Conservation (phyloP, 176 grass and related monocot genomes). For the Alopecurus myosuroides region DNA sequence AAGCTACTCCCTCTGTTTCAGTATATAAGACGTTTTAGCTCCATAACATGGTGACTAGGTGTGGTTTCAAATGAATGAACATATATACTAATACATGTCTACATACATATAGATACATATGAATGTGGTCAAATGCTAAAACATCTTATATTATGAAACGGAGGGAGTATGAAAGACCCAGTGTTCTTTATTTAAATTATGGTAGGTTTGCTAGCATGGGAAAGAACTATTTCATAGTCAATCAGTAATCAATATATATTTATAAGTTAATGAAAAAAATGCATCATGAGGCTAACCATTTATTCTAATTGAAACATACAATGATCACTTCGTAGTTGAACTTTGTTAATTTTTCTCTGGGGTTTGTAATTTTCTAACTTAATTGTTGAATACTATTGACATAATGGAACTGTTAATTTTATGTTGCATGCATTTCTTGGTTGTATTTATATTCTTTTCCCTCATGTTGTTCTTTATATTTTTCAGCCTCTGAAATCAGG, state of each 20-base stretch:
- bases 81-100: too few species aligned
- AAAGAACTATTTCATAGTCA: not conserved
- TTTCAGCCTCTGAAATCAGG: conserved; percentile 67
- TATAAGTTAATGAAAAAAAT: not conserved
- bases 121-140: too few species aligned
- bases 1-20: too few species aligned
- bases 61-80: too few species aligned
- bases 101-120: too few species aligned
- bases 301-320: not conserved
- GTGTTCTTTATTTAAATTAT: not conserved
- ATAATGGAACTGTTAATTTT: not conserved
- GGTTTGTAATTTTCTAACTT: not conserved
- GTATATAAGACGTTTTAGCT: too few species aligned
- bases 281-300: not conserved
- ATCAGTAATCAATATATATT: not conserved
- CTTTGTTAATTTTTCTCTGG: not conserved
- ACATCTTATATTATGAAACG: not conserved
- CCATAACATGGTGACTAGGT: too few species aligned
- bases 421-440: not conserved
- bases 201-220: not conserved
- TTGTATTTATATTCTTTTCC: not conserved
- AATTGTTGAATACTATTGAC: not conserved
- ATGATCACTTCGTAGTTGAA: not conserved
- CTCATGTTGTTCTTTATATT: not conserved
- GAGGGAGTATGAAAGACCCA: not conserved